Percentiles rank a stretch among this genome's conserved stretches.
phyloP scores from a whole-genome alignment of 2,329 filamentous ascomycete species.

The Alternaria metachromatica region DNA sequence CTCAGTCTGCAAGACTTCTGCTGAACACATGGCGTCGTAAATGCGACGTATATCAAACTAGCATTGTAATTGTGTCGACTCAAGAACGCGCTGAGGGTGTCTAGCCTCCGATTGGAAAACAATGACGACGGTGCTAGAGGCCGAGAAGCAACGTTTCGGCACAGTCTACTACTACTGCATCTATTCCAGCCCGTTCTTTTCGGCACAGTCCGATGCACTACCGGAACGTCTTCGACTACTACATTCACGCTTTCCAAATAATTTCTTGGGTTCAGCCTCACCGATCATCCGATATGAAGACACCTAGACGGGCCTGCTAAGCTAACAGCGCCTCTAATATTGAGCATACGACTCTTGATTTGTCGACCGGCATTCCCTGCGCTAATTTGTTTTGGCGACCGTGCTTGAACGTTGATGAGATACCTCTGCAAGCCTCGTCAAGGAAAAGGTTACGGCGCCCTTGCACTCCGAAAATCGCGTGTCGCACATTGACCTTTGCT shows the following conservation, averaged over 20 bases:
- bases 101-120: background rate
- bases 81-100: background rate
- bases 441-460: constrained; percentile 10
- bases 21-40: background rate
- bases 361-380: constrained; percentile 10
- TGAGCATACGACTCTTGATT: constrained; percentile 10
- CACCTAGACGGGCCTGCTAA: constrained; percentile 7
- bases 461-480: background rate
- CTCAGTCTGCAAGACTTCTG: background rate
- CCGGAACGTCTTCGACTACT: background rate
- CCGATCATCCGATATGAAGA: constrained; percentile 3
- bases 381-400: constrained; percentile 17
- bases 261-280: background rate
- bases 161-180: background rate
- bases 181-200: background rate
- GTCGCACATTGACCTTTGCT: background rate
- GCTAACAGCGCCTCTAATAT: constrained; percentile 4
- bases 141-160: background rate
- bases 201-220: background rate
- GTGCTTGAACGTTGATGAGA: constrained; percentile 6
- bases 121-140: background rate
- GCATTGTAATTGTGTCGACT: background rate
- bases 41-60: background rate
- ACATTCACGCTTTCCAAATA: background rate
- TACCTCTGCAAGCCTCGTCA: constrained; percentile 1